Evolutionary conservation across 345 rosid genomes (phyloP), one percentile per base, ranked within the genome.

Genomic region (Sisymbrium altissimum): DNA sequence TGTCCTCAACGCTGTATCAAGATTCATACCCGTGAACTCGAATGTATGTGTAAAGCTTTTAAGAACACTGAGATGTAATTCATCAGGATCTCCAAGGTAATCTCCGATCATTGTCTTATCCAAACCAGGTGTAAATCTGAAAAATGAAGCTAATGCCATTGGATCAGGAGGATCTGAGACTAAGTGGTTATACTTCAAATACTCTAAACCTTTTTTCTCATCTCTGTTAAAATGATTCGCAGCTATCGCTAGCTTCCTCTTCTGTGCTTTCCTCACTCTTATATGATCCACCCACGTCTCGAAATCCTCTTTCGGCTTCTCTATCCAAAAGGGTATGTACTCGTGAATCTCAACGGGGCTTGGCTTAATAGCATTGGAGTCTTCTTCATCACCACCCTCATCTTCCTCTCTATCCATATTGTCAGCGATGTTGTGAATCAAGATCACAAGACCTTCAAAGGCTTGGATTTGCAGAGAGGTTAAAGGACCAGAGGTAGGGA

Each of bases 81-180:
- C 97, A 66, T 88, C 97, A 13, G 97, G 97, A 52, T 94, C 96
- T 6, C 98, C 98, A 9, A 94, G 84, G 78, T 86, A 89, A 74
- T 94, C 98, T 14, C 98, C 97, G 0, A 94, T 86, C 81, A 80
- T 58, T 64, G 69, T 80, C 81, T 87, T 94, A 69, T 89, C 91
- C 12, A 94, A 87, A 29, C 89, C 92, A 0, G 87, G 89, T 0
- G 89, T 84, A 79, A 58, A 88, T 39, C 96, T 83, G 40, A 91
- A 92, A 83, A 94, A 94, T 70, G 75, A 80, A 50, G 96, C 96
- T 61, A 66, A 72, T 15, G 78, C 85, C 83, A 84, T 89, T 4
- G 98, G 84, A 63, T 89, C 86, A 18, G 84, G 81, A 3, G 95
- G 93, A 21, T 89, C 88, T 6, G 86, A 78, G 54, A 88, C 88